phyloP scores from a whole-genome alignment of 495 filamentous ascomycete genomes.

The Aspergillus affinis region DNA sequence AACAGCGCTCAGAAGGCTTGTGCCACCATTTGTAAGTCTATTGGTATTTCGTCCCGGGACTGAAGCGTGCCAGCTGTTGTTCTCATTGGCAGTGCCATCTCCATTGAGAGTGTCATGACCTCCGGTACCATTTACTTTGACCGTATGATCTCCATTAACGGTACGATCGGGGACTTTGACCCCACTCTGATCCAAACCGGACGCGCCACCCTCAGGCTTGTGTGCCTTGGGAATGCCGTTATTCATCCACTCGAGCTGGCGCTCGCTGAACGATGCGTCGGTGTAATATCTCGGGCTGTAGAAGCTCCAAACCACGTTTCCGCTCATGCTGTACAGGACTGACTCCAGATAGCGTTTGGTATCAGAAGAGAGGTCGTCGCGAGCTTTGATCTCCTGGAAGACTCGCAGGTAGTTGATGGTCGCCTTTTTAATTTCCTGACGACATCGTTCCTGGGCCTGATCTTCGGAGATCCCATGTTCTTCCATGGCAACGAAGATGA shows the following conservation, averaged over 20 bases:
- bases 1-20: background rate
- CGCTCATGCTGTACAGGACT: background rate
- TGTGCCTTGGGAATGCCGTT: background rate
- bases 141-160: too few relatives aligned
- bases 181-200: too few relatives aligned
- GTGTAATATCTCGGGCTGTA: background rate
- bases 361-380: background rate
- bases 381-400: background rate
- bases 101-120: background rate
- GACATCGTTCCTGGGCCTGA: background rate
- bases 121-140: background rate
- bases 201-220: background rate
- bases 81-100: background rate
- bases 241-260: conserved; percentile 1
- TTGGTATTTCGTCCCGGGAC: background rate
- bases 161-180: too few relatives aligned
- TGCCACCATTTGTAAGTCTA: background rate
- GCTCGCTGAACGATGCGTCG: background rate
- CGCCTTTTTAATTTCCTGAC: background rate
- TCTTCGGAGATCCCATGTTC: background rate
- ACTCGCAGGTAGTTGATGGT: background rate
- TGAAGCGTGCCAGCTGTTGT: background rate
- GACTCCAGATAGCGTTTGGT: background rate
- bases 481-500: background rate
- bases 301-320: background rate